These are phyloP conservation scores for Arachis stenosperma DNA, from an alignment of 306 rosid species.

Conservation along the genomic window DNA sequence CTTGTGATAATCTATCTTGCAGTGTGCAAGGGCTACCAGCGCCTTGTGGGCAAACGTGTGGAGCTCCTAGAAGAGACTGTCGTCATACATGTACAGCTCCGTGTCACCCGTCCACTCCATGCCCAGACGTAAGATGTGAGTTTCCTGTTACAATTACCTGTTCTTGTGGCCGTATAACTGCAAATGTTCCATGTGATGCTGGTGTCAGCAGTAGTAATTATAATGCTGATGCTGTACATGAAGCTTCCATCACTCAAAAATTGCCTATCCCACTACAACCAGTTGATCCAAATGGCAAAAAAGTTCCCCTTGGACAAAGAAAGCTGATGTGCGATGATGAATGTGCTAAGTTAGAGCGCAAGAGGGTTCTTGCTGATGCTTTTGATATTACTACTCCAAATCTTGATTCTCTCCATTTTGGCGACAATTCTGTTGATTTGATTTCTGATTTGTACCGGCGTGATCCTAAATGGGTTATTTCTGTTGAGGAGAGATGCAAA, in stretches of 20 bases:
- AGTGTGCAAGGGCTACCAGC: constrained; percentile 51
- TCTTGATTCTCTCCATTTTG: constrained; percentile 85
- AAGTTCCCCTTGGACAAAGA: constrained; percentile 84
- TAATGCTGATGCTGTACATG: constrained; percentile 64
- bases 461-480: constrained; percentile 86
- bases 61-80: constrained; percentile 91
- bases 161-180: constrained; percentile 76
- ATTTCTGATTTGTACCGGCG: constrained; percentile 70
- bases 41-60: constrained; percentile 91
- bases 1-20: constrained; percentile 62
- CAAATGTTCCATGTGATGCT: constrained; percentile 84
- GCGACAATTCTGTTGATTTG: constrained; percentile 67
- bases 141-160: constrained; percentile 72
- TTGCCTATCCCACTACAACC: constrained; percentile 75
- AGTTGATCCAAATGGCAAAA: constrained; percentile 61
- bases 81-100: constrained; percentile 80
- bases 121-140: constrained; percentile 81
- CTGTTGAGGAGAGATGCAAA: constrained; percentile 96
- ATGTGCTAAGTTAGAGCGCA: constrained; percentile 87
- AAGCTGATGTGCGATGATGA: constrained; percentile 87
- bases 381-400: constrained; percentile 71
- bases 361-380: constrained; percentile 92
- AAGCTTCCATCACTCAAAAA: constrained; percentile 74
- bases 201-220: constrained; percentile 63
- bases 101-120: constrained; percentile 77